Evolutionary conservation across 371 early-diverging fungal genomes (phyloP).

Genomic region (Mortierella sp.): DNA sequence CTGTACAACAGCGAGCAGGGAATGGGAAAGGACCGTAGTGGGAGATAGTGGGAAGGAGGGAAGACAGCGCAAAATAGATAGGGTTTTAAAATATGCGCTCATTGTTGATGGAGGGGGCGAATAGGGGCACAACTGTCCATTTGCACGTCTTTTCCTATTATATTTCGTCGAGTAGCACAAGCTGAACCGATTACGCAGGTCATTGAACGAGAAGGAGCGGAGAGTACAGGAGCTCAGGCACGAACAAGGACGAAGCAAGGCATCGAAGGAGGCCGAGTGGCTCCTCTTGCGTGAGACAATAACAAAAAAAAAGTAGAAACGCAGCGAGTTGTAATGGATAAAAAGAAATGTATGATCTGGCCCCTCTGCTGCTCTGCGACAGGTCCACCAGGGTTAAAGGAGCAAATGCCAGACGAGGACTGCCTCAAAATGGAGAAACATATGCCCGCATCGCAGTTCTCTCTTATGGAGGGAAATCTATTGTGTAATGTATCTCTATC

Average conservation of each 20-base stretch:
- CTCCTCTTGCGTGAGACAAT: not conserved
- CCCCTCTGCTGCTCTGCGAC: not conserved
- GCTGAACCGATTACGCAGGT: not conserved
- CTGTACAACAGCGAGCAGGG: no score
- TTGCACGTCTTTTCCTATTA: conserved; percentile 39
- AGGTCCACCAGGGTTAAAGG: not conserved
- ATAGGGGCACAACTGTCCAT: conserved; percentile 16
- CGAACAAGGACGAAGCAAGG: no score
- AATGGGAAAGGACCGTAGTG: no score
- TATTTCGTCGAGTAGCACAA: conserved; percentile 1
- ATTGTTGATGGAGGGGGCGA: not conserved
- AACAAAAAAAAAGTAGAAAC: conserved; percentile 1
- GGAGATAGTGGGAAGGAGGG: not conserved
- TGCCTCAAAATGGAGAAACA: conserved; percentile 23
- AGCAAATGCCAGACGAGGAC: not conserved
- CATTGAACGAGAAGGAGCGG: not conserved
- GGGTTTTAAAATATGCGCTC: conserved; percentile 6
- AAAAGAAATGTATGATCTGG: no score
- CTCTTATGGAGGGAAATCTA: conserved; percentile 4
- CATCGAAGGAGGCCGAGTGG: no score
- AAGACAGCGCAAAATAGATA: not conserved
- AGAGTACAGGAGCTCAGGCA: not conserved
- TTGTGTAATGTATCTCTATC: conserved; percentile 1
- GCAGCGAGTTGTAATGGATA: not conserved
- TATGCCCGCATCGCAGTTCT: conserved; percentile 19